Conservation (phyloP, 169 alveolate genomes). For the Eimeria mitis region DNA sequence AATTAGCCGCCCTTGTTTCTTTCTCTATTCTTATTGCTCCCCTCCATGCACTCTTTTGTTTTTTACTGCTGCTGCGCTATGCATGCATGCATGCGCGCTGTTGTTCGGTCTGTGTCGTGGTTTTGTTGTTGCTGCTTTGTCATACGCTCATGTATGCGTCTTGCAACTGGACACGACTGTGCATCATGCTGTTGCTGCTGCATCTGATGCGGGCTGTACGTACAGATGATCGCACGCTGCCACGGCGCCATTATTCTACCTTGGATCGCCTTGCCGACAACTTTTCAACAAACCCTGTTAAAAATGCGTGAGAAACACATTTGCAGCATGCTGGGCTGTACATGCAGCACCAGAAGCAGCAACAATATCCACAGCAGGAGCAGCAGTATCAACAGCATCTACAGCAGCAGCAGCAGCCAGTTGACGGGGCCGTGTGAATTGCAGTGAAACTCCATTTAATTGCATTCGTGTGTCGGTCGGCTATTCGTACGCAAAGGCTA, state of each 20-base stretch:
- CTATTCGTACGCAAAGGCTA: not conserved
- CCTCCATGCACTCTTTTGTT: not conserved
- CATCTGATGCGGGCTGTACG: constrained; percentile 1
- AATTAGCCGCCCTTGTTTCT: not conserved
- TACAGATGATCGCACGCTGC: constrained; percentile 53
- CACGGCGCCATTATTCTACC: constrained; percentile 40
- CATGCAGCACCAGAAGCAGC: not conserved
- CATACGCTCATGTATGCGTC: not conserved
- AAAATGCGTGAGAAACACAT: constrained; percentile 41
- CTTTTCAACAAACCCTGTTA: constrained; percentile 46
- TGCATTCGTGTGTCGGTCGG: not conserved
- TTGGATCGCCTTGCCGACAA: constrained; percentile 29
- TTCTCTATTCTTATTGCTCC: not conserved
- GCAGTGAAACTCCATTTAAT: not conserved
- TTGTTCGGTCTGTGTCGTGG: not conserved
- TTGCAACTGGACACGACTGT: not conserved
- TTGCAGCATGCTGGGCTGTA: not conserved
- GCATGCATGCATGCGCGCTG: not conserved
- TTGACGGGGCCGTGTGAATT: not conserved
- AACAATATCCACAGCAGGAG: not conserved
- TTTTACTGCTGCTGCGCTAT: not conserved
- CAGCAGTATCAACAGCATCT: not conserved
- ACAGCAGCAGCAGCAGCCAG: not conserved
- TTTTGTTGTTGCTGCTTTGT: not conserved
- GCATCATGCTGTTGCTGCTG: not conserved